Evolutionary conservation across 768 basidiomycete species (phyloP).

Genomic region (Lactifluus piperatus): DNA sequence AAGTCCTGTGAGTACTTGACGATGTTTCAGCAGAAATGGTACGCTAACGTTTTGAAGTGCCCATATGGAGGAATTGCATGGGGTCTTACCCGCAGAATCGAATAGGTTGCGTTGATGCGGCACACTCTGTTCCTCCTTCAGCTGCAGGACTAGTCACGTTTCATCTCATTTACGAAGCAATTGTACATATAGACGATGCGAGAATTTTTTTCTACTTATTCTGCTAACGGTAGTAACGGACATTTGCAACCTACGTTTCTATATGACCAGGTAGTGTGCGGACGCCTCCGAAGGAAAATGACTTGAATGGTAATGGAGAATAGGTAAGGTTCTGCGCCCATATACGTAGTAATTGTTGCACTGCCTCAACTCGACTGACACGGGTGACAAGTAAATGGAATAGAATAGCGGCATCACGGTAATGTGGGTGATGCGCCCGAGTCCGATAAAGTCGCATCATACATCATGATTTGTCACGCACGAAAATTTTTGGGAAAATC

Average conservation of each 20-base stretch:
- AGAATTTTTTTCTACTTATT: constrained; percentile 4
- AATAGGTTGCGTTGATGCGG: background rate
- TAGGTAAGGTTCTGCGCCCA: background rate
- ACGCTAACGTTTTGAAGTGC: background rate
- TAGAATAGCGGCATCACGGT: background rate
- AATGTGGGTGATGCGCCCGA: background rate
- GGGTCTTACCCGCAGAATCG: constrained; percentile 1
- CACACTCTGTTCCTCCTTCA: background rate
- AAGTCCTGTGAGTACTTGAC: constrained; percentile 38
- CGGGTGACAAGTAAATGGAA: background rate
- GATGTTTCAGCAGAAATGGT: background rate
- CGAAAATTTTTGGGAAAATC: background rate
- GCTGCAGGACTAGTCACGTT: background rate
- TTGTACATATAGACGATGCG: background rate
- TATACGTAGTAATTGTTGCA: background rate
- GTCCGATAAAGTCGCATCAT: background rate
- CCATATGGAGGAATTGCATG: constrained; percentile 7
- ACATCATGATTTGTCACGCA: background rate
- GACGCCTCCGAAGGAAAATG: background rate
- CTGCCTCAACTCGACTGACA: background rate
- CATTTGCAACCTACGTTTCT: background rate
- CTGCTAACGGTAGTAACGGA: background rate
- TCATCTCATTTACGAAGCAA: background rate
- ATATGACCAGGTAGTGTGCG: background rate
- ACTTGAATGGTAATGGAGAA: too few species aligned